Evolutionary conservation across 1,284 basidiomycete species (phyloP).

Genomic region (Cystobasidium slooffiae): DNA sequence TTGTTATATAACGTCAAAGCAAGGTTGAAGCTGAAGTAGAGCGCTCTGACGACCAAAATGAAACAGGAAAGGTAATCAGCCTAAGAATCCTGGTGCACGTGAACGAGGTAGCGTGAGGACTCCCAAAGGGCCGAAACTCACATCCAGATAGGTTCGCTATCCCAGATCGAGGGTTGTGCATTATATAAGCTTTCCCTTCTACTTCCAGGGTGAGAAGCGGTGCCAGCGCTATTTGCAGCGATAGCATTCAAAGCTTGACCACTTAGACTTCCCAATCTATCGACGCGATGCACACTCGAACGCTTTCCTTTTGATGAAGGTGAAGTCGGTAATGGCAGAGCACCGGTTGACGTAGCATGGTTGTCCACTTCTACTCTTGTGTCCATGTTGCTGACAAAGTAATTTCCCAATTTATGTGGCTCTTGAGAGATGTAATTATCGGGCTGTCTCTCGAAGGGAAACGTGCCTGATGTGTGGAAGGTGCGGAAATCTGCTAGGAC

Average conservation of each 20-base stretch:
- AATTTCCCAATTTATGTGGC: background rate
- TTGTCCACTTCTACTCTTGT: slow-evolving; percentile 16
- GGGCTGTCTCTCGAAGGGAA: background rate
- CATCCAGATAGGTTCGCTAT: slow-evolving; percentile 36
- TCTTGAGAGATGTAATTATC: background rate
- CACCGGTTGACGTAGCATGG: background rate
- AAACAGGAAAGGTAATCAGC: background rate
- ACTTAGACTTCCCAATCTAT: slow-evolving; percentile 13
- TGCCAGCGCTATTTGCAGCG: background rate
- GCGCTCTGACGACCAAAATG: background rate
- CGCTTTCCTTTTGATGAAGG: slow-evolving; percentile 12
- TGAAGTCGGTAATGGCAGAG: background rate
- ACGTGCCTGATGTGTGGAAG: too few relatives aligned
- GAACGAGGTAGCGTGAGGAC: too few relatives aligned
- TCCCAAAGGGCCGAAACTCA: background rate
- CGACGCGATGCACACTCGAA: slow-evolving; percentile 17
- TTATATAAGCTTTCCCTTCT: slow-evolving; percentile 29
- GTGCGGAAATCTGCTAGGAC: too few relatives aligned
- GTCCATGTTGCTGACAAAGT: background rate
- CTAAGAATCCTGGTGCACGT: too few relatives aligned
- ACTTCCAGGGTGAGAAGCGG: background rate
- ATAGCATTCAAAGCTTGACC: slow-evolving; percentile 14
- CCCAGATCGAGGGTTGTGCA: slow-evolving; percentile 16
- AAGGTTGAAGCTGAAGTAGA: slow-evolving; percentile 86
- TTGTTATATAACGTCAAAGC: slow-evolving; percentile 91